Evolutionary conservation across 768 basidiomycete genomes (phyloP), one percentile per base, ranked within the genome.

Genomic region (Terana coerulea): DNA sequence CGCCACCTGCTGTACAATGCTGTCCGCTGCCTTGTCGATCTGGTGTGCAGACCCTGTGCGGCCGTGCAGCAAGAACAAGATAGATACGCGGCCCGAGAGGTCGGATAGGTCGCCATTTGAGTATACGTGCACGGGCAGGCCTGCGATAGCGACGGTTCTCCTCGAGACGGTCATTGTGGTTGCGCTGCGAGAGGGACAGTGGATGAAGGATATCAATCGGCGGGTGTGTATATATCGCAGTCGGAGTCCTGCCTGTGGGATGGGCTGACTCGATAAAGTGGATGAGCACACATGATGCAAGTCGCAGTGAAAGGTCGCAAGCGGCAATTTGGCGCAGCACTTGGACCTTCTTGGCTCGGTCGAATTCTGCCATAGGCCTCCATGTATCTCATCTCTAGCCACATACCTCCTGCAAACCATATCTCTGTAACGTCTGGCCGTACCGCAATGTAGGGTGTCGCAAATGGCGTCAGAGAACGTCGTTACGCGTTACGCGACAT

Each of bases 41-140:
- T 61, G 51, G 14, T 66, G 59, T 24, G 69, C 61, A 12, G 63
- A 65, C 9, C 65, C 64, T 17, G 51, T 52, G 17, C 78, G 65
- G 2, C 79, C 79, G 57, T 80, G 79, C 5, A 77, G 65, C 24
- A 77, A 65, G 61, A 81, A 73, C 33, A 75, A 56, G 36, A 73
- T 64, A n/a, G 66, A 61, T 15, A 65, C 60, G 7, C 21, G n/a
- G 3, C 37, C 49, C 7, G 56, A 53, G n/a, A 51, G 26, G 25
- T n/a, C 31, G 2, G 54, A 55, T 5, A 50, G 54, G 25, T 47
- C 49, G n/a, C 55, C 34, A 26, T 55, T 49, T 9, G 60, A 37
- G 52, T 57, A 67, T 26, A 67, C 61, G 51, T 67, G 49, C 14
- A 66, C 58, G 28, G 53, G 45, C 5, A 69, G 44, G 3, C 68